Conservation (phyloP, 192 early-diverging fungal species). For the Gamsiella multidivaricata region DNA sequence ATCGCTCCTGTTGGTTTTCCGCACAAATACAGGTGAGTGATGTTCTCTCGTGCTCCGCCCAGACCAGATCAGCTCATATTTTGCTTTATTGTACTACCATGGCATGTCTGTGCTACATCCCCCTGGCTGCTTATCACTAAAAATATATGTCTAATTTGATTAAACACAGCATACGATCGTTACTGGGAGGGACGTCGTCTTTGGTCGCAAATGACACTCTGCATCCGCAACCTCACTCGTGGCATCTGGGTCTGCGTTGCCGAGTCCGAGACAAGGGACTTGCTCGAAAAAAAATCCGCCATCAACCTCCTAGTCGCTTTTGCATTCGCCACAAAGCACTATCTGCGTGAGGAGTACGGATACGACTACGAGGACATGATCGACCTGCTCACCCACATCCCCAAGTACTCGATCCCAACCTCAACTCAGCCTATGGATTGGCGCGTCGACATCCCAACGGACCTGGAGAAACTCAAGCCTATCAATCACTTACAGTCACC, state of each 20-base stretch:
- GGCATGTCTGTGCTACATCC: too few relatives aligned
- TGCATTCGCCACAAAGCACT: conserved; percentile 83
- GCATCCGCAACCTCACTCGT: conserved; percentile 82
- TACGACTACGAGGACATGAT: conserved; percentile 76
- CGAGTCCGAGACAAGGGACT: conserved; percentile 62
- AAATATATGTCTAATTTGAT: too few relatives aligned
- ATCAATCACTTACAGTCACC: conserved; percentile 8
- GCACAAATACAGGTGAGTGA: conserved; percentile 70
- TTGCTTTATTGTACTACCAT: too few relatives aligned
- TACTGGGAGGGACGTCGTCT: conserved; percentile 90
- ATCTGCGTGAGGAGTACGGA: conserved; percentile 80
- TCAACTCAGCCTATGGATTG: conserved; percentile 51
- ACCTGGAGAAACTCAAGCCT: background rate
- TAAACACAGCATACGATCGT: conserved; percentile 74
- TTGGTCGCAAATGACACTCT: conserved; percentile 78
- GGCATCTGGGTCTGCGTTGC: conserved; percentile 76
- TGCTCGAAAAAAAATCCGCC: conserved; percentile 72
- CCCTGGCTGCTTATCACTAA: too few relatives aligned
- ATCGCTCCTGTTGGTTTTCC: conserved; percentile 71
- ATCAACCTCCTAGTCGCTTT: conserved; percentile 87
- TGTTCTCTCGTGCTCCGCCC: too few relatives aligned
- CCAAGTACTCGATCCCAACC: conserved; percentile 62
- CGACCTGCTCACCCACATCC: conserved; percentile 70
- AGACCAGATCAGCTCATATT: too few relatives aligned
- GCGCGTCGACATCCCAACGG: conserved; percentile 25